Base-by-base conservation (phyloP, 805 yeast species). In the Saccharomycopsis guyanensis region DNA sequence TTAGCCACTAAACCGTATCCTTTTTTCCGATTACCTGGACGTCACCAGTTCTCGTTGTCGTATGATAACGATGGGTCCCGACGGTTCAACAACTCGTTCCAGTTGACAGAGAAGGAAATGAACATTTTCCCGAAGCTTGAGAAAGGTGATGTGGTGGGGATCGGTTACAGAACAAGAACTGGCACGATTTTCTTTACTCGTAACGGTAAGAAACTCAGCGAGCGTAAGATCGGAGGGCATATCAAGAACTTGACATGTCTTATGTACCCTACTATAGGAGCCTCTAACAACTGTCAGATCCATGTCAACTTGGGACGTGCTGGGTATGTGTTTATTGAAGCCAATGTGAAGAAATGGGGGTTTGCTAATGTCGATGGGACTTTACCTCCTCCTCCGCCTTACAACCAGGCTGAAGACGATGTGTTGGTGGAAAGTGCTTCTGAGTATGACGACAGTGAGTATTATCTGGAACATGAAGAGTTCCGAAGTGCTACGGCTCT, bases 331-430 rank as follows among this genome's bases (percentile, higher is more conserved):
- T 87, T 75, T 59, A 86, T 89, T 41, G 96, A 89, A 59, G 96
- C 86, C 1, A 87, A 88, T 59, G 95, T 89, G 33, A 88, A 88
- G 60, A 87, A 85, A 60, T 88, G 96, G 96, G 95, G 96, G 4
- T 82, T 83, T 57, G 96, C 95, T n/a, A 91, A 93, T 2, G 71
- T 51, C 7, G 85, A 82, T 54, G 98, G 97, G 1, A 75, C 73
- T 41, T 82, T 88, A 49, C 82, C 94, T 3, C 95, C 97, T 3
- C 96, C 97, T 2, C 98, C 98, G 1, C 82, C 93, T 7, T 91
- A 91, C 64, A 85, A 86, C 41, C 77, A 80, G 47, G 88, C 80
- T 57, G 78, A 76, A 38, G 80, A 80, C 40, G 96, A 89, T 59
- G 78, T 88, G 3, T 63, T 91, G 45, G 65, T 91, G 24, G 96